phyloP scores from a whole-genome alignment of 805 yeast genomes.

The Yamadazyma tumulicola region DNA sequence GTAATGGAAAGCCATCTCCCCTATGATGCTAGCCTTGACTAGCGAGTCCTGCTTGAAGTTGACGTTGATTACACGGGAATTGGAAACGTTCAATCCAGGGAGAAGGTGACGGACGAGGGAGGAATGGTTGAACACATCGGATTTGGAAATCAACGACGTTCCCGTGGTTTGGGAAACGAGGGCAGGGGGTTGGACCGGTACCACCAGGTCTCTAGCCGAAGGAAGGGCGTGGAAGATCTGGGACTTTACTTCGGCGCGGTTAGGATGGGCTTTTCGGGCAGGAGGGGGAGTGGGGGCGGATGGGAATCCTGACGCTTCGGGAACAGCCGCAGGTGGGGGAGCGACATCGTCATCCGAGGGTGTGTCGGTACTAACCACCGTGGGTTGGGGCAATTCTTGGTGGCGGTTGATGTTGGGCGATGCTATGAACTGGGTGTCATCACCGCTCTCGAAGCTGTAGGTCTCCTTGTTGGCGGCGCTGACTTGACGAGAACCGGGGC shows the following conservation, averaged over 20 bases:
- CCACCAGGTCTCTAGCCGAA: constrained; percentile 31
- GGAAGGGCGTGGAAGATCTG: constrained; percentile 46
- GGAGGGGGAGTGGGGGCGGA: constrained; percentile 55
- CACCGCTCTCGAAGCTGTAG: constrained; percentile 43
- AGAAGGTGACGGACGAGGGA: constrained; percentile 28
- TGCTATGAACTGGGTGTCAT: constrained; percentile 29
- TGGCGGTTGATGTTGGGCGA: constrained; percentile 23
- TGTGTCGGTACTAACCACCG: constrained; percentile 7
- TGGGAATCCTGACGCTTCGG: background rate
- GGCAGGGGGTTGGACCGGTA: constrained; percentile 14
- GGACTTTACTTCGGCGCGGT: constrained; percentile 27
- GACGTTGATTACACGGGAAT: constrained; percentile 84
- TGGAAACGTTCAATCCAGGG: constrained; percentile 73
- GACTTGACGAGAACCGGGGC: too few species aligned
- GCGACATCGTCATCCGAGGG: background rate
- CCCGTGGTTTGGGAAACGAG: constrained; percentile 37
- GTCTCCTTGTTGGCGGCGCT: too few species aligned
- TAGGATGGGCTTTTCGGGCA: constrained; percentile 46
- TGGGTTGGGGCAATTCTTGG: constrained; percentile 10
- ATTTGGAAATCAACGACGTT: constrained; percentile 21
- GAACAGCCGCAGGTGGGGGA: background rate
- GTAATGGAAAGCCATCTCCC: constrained; percentile 84
- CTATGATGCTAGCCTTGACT: constrained; percentile 60
- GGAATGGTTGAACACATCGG: constrained; percentile 18
- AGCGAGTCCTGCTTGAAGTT: constrained; percentile 65